Percentiles rank a stretch among this genome's conserved stretches.
Conservation (phyloP, 768 basidiomycete genomes). For the Psilocybe subaeruginosa region DNA sequence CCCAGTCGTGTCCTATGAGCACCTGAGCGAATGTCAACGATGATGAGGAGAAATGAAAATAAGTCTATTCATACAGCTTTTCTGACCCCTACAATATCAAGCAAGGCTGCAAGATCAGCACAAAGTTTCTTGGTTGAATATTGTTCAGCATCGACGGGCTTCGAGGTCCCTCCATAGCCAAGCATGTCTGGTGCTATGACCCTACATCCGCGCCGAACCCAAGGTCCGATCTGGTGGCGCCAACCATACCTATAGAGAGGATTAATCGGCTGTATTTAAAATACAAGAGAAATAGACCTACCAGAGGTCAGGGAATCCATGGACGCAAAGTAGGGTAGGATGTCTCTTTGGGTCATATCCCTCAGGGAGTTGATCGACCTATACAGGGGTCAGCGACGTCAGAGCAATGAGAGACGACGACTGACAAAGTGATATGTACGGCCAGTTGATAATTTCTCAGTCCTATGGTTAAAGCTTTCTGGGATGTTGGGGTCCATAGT, state of each 20-base stretch:
- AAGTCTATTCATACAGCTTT: constrained; percentile 50
- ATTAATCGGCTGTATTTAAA: background rate
- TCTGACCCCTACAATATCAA: constrained; percentile 56
- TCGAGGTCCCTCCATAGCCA: constrained; percentile 71
- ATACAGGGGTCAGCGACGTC: background rate
- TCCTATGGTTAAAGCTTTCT: constrained; percentile 56
- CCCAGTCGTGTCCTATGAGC: constrained; percentile 85
- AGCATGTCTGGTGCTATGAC: constrained; percentile 65
- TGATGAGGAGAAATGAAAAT: background rate
- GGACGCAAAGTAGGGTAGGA: constrained; percentile 69
- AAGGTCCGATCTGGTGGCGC: constrained; percentile 74
- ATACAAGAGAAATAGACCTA: constrained; percentile 14
- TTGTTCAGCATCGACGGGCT: constrained; percentile 52
- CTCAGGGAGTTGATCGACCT: constrained; percentile 63
- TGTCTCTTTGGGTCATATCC: constrained; percentile 40
- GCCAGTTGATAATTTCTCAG: constrained; percentile 57
- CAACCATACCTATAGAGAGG: constrained; percentile 62
- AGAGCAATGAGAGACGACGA: background rate
- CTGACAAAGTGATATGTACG: constrained; percentile 67
- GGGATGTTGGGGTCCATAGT: constrained; percentile 44
- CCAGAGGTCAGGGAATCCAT: constrained; percentile 79
- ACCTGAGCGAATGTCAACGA: constrained; percentile 38
- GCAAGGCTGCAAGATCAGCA: constrained; percentile 64
- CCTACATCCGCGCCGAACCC: constrained; percentile 63
- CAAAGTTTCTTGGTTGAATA: constrained; percentile 65